Evolutionary conservation across 2,329 filamentous ascomycete genomes (phyloP), one percentile per base, ranked within the genome.

Genomic region (Fusarium phyllophilum): DNA sequence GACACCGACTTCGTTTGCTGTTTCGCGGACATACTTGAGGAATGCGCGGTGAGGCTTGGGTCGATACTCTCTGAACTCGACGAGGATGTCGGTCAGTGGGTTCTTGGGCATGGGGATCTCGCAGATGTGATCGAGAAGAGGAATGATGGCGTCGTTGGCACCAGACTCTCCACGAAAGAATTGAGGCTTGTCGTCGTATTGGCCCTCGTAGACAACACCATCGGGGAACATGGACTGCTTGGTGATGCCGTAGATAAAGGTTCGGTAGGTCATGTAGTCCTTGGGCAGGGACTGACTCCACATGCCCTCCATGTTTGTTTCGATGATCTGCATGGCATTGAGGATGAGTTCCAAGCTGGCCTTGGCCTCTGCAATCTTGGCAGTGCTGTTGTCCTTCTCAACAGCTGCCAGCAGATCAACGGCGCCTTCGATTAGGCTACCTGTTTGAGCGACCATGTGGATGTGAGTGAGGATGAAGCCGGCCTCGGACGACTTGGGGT

Each of bases 201-300:
- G 89, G 14, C 94, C 95, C 81, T 97, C 93, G 81, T 98, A 98
- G 52, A 97, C 84, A 13, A 98, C 96, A 14, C 96, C 96, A 72
- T 95, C 86, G 14, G 95, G 95, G 83, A 98, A 98, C 95, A 98
- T 97, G 78, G 91, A 92, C 83, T 98, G 95, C 54, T 90, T 93
- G 3, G 94, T 97, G 83, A 98, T 97, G 77, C 96, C 96, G 80
- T 97, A 97, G 85, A 98, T 98, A 86, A 98, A 98, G 17, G 96
- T 97, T 45, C 95, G 93, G 89, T 97, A 98, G 76, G 90, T 92
- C 67, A 93, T 94, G 84, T 98, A 98, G 75, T 94, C 90, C 24
- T 89, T 88, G 6, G 95, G 95, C 77, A 93, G 93, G 63, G 93
- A 96, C 82, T 95, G 94, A 68, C 88, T 88, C 96, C 95, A 98